These are phyloP conservation scores for Rutstroemia sp. DNA, from an alignment of 2,329 filamentous ascomycete genomes.

Conservation along the genomic window DNA sequence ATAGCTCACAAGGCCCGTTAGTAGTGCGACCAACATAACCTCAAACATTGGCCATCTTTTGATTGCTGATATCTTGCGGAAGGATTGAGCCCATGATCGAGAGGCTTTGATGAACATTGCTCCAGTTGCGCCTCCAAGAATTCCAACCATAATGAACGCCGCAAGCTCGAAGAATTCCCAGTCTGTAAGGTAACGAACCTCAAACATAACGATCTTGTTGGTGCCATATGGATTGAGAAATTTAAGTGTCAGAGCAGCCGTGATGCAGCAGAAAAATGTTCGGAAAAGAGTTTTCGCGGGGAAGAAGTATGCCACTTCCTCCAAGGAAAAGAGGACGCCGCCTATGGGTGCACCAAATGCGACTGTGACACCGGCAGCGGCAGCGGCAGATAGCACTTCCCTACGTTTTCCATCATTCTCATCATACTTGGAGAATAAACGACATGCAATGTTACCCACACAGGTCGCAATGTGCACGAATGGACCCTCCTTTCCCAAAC, in stretches of 20 bases:
- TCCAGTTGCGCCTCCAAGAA: slow-evolving; percentile 76
- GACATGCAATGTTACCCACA: slow-evolving; percentile 89
- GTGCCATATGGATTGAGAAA: slow-evolving; percentile 96
- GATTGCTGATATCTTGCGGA: slow-evolving; percentile 72
- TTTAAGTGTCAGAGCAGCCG: slow-evolving; percentile 83
- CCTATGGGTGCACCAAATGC: slow-evolving; percentile 89
- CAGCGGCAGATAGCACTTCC: slow-evolving; percentile 87
- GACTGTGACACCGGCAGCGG: slow-evolving; percentile 85
- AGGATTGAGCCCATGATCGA: slow-evolving; percentile 79
- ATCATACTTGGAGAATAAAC: slow-evolving; percentile 91
- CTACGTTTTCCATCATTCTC: slow-evolving; percentile 89
- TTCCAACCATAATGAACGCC: slow-evolving; percentile 77
- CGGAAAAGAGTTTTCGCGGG: slow-evolving; percentile 94
- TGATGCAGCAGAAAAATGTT: slow-evolving; percentile 97
- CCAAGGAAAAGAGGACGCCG: slow-evolving; percentile 85
- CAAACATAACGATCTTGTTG: slow-evolving; percentile 92
- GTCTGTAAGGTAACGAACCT: slow-evolving; percentile 82
- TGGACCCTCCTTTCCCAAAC: slow-evolving; percentile 84
- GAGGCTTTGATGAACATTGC: slow-evolving; percentile 97
- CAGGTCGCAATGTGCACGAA: slow-evolving; percentile 98
- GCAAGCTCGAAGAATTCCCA: slow-evolving; percentile 92
- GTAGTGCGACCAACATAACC: slow-evolving; percentile 76
- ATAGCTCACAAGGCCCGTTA: slow-evolving; percentile 81
- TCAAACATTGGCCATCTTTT: slow-evolving; percentile 81
- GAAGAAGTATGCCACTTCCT: slow-evolving; percentile 97